Percentiles rank a stretch among this genome's conserved stretches.
These are phyloP conservation scores for Amaranthus hypochondriacus DNA, from an alignment of 148 eudicot genomes.

Conservation along the genomic window DNA sequence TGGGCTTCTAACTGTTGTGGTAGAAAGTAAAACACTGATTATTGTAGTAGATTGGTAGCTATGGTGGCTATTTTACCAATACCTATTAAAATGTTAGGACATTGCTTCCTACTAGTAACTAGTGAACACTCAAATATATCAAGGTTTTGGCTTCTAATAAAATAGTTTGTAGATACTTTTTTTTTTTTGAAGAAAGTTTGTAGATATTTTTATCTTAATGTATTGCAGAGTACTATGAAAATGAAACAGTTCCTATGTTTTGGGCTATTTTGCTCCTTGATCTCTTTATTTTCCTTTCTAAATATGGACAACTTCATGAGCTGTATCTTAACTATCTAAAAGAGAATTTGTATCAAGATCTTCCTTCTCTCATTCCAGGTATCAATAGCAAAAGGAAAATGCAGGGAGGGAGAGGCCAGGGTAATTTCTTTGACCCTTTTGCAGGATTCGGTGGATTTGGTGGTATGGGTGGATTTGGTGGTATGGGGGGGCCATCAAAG, in stretches of 20 bases:
- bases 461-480: constrained; percentile 40
- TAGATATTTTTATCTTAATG: background rate
- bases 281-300: background rate
- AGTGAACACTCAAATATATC: background rate
- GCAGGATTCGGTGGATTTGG: constrained; percentile 48
- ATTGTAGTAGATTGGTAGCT: background rate
- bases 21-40: too few species aligned
- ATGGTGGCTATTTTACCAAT: background rate
- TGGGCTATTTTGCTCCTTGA: background rate
- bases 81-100: background rate
- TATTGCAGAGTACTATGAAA: background rate
- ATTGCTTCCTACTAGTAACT: background rate
- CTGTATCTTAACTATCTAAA: background rate
- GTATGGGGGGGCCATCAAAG: constrained; percentile 58
- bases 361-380: constrained; percentile 16
- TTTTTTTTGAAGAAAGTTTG: too few species aligned
- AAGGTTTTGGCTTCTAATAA: background rate
- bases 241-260: background rate
- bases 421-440: constrained; percentile 62
- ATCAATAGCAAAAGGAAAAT: constrained; percentile 28
- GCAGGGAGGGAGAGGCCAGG: constrained; percentile 60
- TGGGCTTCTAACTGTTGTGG: too few species aligned
- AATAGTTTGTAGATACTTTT: background rate
- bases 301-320: background rate
- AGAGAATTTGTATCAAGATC: background rate